Conservation (phyloP, 345 rosid genomes). For the Erysimum cheiranthoides region DNA sequence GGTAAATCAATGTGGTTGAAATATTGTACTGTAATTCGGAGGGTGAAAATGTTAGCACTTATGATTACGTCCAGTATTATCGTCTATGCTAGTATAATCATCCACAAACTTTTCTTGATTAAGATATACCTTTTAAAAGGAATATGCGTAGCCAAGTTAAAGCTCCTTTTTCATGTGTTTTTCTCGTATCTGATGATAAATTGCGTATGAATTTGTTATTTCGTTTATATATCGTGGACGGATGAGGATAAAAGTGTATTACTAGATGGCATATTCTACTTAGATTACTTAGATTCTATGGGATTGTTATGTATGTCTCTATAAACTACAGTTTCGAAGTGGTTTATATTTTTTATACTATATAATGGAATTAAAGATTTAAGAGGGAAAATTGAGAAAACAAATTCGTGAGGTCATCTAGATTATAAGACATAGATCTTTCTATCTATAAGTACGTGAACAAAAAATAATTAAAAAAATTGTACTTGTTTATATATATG, state of each 20-base stretch:
- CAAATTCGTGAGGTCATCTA: background rate
- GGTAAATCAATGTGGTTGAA: background rate
- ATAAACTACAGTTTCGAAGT: conserved; percentile 1
- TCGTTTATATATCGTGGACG: conserved; percentile 17
- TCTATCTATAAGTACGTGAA: background rate
- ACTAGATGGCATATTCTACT: conserved; percentile 40
- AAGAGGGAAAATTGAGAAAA: background rate
- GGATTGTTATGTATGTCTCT: background rate
- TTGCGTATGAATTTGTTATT: conserved; percentile 27
- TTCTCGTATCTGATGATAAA: conserved; percentile 27
- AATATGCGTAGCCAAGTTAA: conserved; percentile 31
- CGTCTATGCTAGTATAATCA: conserved; percentile 34
- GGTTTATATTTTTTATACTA: conserved; percentile 1
- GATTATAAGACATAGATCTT: background rate
- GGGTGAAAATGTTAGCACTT: conserved; percentile 28
- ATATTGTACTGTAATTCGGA: conserved; percentile 11
- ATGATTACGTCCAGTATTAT: conserved; percentile 34
- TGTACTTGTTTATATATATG: background rate
- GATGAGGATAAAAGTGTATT: conserved; percentile 14
- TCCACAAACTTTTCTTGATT: conserved; percentile 39
- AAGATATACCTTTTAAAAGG: conserved; percentile 24
- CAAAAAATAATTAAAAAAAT: background rate
- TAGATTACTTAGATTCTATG: conserved; percentile 7
- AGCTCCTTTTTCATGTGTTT: conserved; percentile 41
- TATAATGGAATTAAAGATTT: background rate